These are phyloP conservation scores for Daldinia eschscholtzii DNA, from an alignment of 2,329 filamentous ascomycete species.

Conservation along the genomic window DNA sequence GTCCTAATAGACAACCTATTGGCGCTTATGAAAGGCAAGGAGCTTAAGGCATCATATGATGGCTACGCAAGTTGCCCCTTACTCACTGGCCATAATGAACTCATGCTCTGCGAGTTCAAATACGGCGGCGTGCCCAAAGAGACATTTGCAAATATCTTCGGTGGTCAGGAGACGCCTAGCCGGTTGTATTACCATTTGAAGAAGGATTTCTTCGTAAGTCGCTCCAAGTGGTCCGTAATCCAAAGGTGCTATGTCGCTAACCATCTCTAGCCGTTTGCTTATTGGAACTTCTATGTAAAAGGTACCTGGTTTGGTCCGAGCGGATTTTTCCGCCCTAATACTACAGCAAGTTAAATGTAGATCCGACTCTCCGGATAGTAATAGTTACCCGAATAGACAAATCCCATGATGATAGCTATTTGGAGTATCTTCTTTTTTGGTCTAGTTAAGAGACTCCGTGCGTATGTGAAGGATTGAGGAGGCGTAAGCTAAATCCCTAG, in stretches of 20 bases:
- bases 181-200: constrained; percentile 59
- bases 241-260: constrained; percentile 22
- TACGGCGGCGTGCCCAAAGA: constrained; percentile 61
- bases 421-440: background rate
- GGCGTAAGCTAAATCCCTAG: background rate
- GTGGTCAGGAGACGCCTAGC: constrained; percentile 57
- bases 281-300: constrained; percentile 50
- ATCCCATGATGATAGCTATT: background rate
- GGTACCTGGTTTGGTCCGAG: constrained; percentile 48
- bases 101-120: constrained; percentile 63
- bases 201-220: constrained; percentile 59
- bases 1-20: constrained; percentile 60
- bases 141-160: constrained; percentile 55
- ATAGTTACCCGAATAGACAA: background rate
- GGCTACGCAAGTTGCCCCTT: constrained; percentile 63
- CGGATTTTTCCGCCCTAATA: constrained; percentile 42
- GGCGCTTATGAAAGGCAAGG: constrained; percentile 53
- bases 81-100: constrained; percentile 59
- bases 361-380: background rate
- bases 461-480: background rate
- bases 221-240: background rate
- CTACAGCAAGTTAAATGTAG: constrained; percentile 12
- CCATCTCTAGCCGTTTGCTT: constrained; percentile 47
- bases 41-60: constrained; percentile 54
- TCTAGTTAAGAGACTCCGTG: background rate